Evolutionary conservation across 768 basidiomycete genomes (phyloP).

Genomic region (Lactarius hengduanensis): DNA sequence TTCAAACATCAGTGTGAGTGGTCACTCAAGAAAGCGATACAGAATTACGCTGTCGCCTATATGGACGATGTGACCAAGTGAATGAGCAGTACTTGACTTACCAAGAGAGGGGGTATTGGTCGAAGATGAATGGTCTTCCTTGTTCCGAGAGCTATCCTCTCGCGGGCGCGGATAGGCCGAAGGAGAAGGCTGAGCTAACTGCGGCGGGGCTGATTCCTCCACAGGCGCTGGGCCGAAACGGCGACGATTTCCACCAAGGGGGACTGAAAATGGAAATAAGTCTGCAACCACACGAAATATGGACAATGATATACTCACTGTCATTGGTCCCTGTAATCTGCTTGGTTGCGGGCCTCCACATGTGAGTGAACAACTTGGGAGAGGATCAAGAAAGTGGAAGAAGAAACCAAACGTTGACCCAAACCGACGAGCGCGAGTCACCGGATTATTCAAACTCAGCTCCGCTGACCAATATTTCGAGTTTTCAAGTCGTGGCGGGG

Average conservation of each 20-base stretch:
- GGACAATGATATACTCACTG: conserved; percentile 48
- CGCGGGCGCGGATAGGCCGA: conserved; percentile 75
- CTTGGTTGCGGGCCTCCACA: conserved; percentile 89
- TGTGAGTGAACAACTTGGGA: conserved; percentile 35
- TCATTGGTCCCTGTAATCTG: conserved; percentile 94
- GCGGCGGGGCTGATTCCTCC: conserved; percentile 80
- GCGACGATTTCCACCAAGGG: conserved; percentile 75
- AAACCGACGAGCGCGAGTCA: conserved; percentile 8
- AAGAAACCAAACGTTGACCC: conserved; percentile 27
- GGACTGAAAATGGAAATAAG: conserved; percentile 44
- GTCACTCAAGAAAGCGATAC: conserved; percentile 14
- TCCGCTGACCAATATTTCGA: conserved; percentile 15
- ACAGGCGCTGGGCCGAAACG: conserved; percentile 87
- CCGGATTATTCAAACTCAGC: conserved; percentile 27
- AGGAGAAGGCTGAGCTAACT: conserved; percentile 83
- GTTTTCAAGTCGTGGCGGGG: neutral
- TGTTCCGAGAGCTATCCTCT: conserved; percentile 48
- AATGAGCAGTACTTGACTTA: conserved; percentile 50
- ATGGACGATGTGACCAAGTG: conserved; percentile 32
- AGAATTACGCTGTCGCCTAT: conserved; percentile 25
- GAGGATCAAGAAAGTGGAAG: conserved; percentile 27
- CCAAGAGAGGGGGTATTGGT: conserved; percentile 59
- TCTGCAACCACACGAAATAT: conserved; percentile 9
- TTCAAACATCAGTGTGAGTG: conserved; percentile 20
- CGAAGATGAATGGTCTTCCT: conserved; percentile 62